phyloP scores from a whole-genome alignment of 306 rosid genomes.

The Casuarina cunninghamiana region DNA sequence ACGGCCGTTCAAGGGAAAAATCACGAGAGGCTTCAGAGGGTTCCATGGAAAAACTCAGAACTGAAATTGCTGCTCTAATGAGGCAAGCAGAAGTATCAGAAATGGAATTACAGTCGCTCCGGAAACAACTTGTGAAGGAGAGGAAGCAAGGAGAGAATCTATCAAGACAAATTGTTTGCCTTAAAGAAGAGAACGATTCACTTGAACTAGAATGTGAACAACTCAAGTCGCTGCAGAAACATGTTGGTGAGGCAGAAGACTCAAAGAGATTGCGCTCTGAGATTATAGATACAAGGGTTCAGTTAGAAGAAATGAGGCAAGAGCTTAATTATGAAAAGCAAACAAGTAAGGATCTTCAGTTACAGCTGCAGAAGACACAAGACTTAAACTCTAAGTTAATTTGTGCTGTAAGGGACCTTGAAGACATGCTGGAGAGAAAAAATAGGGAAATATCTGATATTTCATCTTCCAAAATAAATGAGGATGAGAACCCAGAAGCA shows the following conservation, averaged over 20 bases:
- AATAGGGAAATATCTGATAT: constrained; percentile 62
- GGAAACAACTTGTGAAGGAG: constrained; percentile 81
- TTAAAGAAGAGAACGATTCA: constrained; percentile 78
- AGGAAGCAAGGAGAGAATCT: constrained; percentile 77
- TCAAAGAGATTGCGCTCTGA: constrained; percentile 47
- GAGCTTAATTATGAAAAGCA: constrained; percentile 82
- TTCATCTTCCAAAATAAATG: constrained; percentile 23
- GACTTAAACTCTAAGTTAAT: constrained; percentile 82
- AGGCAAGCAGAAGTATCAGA: constrained; percentile 80
- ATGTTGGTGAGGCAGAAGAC: constrained; percentile 49
- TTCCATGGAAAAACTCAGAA: constrained; percentile 57
- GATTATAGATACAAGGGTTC: constrained; percentile 57
- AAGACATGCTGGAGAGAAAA: constrained; percentile 69
- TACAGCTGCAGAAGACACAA: constrained; percentile 73
- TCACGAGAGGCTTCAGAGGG: constrained; percentile 44
- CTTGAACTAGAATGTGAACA: constrained; percentile 58
- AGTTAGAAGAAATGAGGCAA: constrained; percentile 63
- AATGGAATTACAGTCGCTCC: constrained; percentile 87
- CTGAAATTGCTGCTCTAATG: constrained; percentile 57
- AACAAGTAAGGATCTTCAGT: constrained; percentile 52
- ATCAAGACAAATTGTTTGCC: constrained; percentile 69
- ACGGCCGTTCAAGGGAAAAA: constrained; percentile 51
- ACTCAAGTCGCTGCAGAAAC: constrained; percentile 55
- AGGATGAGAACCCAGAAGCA: constrained; percentile 24
- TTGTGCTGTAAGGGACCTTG: constrained; percentile 78